These are phyloP conservation scores for Cornus controversa DNA, from an alignment of 148 eudicot species.

Conservation along the genomic window DNA sequence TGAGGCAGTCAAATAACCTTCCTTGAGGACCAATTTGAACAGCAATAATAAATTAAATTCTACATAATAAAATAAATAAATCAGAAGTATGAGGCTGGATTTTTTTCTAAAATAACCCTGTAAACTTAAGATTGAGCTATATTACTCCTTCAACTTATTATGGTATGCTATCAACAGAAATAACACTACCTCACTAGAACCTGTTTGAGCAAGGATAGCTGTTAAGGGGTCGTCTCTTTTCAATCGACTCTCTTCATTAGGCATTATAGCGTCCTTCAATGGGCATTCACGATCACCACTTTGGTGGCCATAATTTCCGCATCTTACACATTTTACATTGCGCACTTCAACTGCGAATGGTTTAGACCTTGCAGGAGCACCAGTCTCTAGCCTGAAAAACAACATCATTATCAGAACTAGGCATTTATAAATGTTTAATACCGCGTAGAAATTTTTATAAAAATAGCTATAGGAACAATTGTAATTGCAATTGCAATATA, in stretches of 20 bases:
- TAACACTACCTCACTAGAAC: slow-evolving; percentile 60
- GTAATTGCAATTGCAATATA: background rate
- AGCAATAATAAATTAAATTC: too few species aligned
- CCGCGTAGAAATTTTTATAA: background rate
- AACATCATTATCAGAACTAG: background rate
- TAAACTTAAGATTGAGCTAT: background rate
- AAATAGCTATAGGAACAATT: background rate
- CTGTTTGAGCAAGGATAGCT: slow-evolving; percentile 78
- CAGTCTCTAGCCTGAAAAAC: slow-evolving; percentile 81
- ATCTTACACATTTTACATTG: slow-evolving; percentile 95
- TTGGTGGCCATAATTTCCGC: slow-evolving; percentile 89
- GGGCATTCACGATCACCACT: slow-evolving; percentile 99
- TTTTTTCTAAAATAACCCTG: too few species aligned
- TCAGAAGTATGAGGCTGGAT: background rate
- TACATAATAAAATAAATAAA: too few species aligned
- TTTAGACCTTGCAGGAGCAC: slow-evolving; percentile 72
- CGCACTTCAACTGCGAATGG: slow-evolving; percentile 96
- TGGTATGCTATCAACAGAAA: background rate
- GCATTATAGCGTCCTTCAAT: slow-evolving; percentile 91
- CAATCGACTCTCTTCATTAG: slow-evolving; percentile 89
- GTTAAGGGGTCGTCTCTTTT: slow-evolving; percentile 98
- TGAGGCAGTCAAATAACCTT: too few species aligned
- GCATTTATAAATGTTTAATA: background rate
- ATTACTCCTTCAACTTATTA: background rate
- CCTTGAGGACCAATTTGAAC: too few species aligned